phyloP scores from a whole-genome alignment of 768 basidiomycete species.

The Hebeloma cylindrosporum region DNA sequence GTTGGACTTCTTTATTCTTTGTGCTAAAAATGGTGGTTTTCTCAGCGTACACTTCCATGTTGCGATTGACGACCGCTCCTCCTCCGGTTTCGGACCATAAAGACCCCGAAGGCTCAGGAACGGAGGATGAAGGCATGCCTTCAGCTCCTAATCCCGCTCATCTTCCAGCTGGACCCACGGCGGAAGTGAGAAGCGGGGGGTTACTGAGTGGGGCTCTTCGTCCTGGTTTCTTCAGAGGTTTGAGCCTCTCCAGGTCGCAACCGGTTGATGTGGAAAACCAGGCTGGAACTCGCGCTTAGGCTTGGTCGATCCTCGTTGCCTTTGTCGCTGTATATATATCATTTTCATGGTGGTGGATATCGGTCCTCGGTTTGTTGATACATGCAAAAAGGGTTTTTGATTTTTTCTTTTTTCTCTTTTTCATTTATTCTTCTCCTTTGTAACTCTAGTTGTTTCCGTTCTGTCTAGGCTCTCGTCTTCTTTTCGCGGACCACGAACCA shows the following conservation, averaged over 20 bases:
- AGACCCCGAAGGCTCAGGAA: conserved; percentile 23
- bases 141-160: conserved; percentile 5
- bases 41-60: conserved; percentile 82
- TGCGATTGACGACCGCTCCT: conserved; percentile 75
- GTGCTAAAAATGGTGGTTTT: conserved; percentile 1
- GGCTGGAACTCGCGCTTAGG: conserved; percentile 21
- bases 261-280: conserved; percentile 34
- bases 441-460: no score
- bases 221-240: conserved; percentile 33
- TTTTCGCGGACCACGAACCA: no score
- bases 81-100: conserved; percentile 38
- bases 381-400: no score
- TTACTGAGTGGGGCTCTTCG: conserved; percentile 23
- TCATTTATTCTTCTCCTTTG: no score
- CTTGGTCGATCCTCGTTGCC: not conserved
- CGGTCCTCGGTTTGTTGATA: no score
- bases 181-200: conserved; percentile 23
- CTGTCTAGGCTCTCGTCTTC: no score
- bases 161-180: conserved; percentile 6
- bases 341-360: no score
- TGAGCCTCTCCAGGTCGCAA: conserved; percentile 20
- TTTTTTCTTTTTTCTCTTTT: no score
- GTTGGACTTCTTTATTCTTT: not conserved
- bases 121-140: conserved; percentile 21
- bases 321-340: no score